A percentile compares a stretch with the other conserved stretches of the same genome.
Evolutionary conservation across 257 asterid genomes (phyloP).

Genomic region (Thymus quinquecostatus): DNA sequence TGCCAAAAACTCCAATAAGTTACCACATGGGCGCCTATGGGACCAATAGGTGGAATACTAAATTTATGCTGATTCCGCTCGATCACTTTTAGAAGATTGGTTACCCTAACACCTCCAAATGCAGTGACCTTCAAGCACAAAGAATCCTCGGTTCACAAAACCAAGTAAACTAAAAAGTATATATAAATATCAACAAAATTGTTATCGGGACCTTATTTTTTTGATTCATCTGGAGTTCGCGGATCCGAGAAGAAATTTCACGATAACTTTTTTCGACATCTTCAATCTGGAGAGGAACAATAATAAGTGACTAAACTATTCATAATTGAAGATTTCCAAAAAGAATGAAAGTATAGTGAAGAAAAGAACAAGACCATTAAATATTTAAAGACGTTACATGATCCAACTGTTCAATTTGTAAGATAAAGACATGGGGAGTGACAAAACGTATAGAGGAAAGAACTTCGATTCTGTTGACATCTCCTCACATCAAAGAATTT

Average conservation of each 20-base stretch:
- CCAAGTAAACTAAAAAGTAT: conserved; percentile 17
- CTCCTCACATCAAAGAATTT: conserved; percentile 19
- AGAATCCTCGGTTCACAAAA: conserved; percentile 26
- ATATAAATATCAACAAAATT: conserved; percentile 7
- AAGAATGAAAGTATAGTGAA: neutral
- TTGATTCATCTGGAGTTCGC: conserved; percentile 66
- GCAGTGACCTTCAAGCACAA: conserved; percentile 72
- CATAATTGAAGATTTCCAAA: conserved; percentile 14
- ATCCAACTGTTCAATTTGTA: conserved; percentile 18
- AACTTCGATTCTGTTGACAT: conserved; percentile 9
- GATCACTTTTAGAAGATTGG: conserved; percentile 66
- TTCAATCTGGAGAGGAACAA: conserved; percentile 58
- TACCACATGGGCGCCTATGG: conserved; percentile 96
- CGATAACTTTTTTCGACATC: conserved; percentile 52
- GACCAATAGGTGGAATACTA: conserved; percentile 88
- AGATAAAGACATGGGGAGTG: conserved; percentile 10
- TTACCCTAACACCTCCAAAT: conserved; percentile 83
- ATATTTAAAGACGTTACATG: conserved; percentile 18
- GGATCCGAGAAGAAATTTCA: conserved; percentile 50
- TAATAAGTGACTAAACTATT: conserved; percentile 19
- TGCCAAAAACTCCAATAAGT: conserved; percentile 26
- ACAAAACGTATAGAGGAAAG: conserved; percentile 4
- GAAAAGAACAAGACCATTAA: conserved; percentile 14
- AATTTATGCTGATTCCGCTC: conserved; percentile 74
- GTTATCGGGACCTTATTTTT: conserved; percentile 57